These are phyloP conservation scores for Monosporascus sp. DNA, from an alignment of 2,329 filamentous ascomycete species.

Conservation along the genomic window DNA sequence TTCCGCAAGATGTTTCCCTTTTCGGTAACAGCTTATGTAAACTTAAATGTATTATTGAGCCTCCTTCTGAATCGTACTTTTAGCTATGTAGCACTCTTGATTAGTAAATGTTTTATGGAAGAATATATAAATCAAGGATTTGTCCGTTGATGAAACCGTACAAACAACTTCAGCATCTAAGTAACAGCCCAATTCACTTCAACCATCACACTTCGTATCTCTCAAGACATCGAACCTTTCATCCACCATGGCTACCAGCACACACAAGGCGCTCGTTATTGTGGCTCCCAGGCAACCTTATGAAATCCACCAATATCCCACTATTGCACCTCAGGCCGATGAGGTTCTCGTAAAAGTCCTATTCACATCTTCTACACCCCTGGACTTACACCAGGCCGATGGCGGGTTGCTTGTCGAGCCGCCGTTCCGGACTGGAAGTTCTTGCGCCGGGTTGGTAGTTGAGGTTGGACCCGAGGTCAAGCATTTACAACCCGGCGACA, in stretches of 20 bases:
- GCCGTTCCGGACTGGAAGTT: slow-evolving; percentile 47
- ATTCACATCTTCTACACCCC: slow-evolving; percentile 56
- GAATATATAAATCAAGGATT: background rate
- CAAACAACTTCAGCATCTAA: too few species aligned
- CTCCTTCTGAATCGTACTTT: background rate
- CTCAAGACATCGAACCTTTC: background rate
- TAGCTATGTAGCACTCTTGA: background rate
- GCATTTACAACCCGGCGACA: slow-evolving; percentile 46
- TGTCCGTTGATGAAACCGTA: too few species aligned
- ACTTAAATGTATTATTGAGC: background rate
- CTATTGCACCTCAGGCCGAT: slow-evolving; percentile 29
- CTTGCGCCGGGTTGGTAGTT: slow-evolving; percentile 47
- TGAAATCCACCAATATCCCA: slow-evolving; percentile 20
- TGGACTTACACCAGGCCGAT: slow-evolving; percentile 58
- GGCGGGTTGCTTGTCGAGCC: slow-evolving; percentile 48
- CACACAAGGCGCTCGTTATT: slow-evolving; percentile 22
- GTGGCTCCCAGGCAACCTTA: slow-evolving; percentile 20
- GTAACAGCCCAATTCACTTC: background rate
- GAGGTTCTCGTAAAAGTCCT: slow-evolving; percentile 50
- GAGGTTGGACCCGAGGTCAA: slow-evolving; percentile 40
- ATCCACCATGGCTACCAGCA: slow-evolving; percentile 13
- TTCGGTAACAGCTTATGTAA: background rate
- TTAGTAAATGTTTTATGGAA: background rate
- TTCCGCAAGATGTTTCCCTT: background rate
- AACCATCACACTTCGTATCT: too few species aligned